Evolutionary conservation across 371 early-diverging fungal species (phyloP).

Genomic region (Lichtheimia ornata): DNA sequence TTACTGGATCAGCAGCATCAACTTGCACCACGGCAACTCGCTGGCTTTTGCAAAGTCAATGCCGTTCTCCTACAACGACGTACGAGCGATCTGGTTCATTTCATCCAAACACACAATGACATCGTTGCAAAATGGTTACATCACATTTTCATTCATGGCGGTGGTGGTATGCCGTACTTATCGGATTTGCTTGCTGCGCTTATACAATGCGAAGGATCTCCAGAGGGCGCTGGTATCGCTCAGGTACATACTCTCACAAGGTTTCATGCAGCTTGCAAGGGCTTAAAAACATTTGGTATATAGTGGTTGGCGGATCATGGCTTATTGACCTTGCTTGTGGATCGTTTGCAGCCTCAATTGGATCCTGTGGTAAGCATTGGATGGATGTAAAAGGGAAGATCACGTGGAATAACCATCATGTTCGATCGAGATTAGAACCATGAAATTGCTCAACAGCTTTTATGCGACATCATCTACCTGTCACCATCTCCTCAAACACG

Average conservation of each 20-base stretch:
- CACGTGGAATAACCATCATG: background rate
- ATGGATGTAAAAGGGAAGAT: background rate
- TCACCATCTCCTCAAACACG: background rate
- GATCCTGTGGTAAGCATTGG: constrained; percentile 12
- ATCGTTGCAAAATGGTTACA: constrained; percentile 23
- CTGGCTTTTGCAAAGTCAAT: constrained; percentile 24
- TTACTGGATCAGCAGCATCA: constrained; percentile 17
- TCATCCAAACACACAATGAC: constrained; percentile 14
- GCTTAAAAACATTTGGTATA: background rate
- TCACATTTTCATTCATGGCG: constrained; percentile 17
- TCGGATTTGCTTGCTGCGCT: constrained; percentile 20
- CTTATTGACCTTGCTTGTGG: constrained; percentile 16
- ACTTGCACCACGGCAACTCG: constrained; percentile 19
- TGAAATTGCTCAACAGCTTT: constrained; percentile 19
- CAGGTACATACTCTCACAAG: constrained; percentile 9
- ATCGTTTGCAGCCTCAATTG: constrained; percentile 15
- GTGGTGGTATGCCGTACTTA: constrained; percentile 12
- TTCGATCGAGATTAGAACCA: constrained; percentile 9
- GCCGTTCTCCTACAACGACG: constrained; percentile 16
- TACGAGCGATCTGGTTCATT: constrained; percentile 21
- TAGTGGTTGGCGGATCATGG: constrained; percentile 26
- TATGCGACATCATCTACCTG: constrained; percentile 19
- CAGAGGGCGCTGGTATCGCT: constrained; percentile 17
- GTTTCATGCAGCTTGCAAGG: background rate
- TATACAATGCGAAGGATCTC: constrained; percentile 13